Percentiles rank a stretch among this genome's conserved stretches.
phyloP scores from a whole-genome alignment of 208 protist genomes.

The Trichomonas gallinae region DNA sequence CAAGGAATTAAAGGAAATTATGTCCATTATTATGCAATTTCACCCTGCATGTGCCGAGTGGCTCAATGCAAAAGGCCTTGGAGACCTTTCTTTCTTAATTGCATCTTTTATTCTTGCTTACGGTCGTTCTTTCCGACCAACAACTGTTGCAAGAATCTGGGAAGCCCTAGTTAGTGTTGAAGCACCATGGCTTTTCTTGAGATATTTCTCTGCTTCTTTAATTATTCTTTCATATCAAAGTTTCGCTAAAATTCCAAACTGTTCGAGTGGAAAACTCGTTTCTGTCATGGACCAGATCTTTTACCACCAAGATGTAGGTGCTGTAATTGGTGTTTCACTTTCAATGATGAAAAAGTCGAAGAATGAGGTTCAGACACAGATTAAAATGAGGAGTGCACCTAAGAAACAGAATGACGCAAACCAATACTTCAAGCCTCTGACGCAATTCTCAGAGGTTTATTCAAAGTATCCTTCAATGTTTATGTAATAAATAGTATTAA shows the following conservation, averaged over 20 bases:
- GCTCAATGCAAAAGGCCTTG: background rate
- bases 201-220: background rate
- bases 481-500: background rate
- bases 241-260: background rate
- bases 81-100: background rate
- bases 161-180: background rate
- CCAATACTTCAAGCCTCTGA: background rate
- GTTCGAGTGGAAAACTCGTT: background rate
- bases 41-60: background rate
- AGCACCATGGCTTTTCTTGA: background rate
- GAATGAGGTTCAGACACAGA: background rate
- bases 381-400: background rate
- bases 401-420: background rate
- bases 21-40: background rate
- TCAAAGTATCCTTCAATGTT: background rate
- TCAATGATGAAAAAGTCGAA: background rate
- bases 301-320: background rate
- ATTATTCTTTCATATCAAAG: background rate
- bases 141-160: background rate
- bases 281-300: background rate
- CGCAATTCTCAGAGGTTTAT: background rate
- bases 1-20: background rate
- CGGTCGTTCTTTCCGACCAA: background rate
- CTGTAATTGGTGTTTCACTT: background rate
- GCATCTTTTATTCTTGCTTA: background rate